phyloP scores from a whole-genome alignment of 257 asterid species.

The Ilex asprella region DNA sequence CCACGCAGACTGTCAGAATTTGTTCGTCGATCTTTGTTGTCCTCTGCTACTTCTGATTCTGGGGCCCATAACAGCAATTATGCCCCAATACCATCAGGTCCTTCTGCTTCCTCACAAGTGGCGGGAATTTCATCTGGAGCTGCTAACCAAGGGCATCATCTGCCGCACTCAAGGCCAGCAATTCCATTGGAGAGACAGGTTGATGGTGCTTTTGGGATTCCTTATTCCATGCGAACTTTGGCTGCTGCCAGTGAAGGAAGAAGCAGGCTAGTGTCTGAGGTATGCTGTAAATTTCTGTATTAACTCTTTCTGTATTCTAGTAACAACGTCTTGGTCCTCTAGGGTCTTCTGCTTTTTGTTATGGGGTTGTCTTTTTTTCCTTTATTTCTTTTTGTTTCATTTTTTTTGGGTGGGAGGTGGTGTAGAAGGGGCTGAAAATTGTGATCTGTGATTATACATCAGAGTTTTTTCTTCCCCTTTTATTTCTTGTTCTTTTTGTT shows the following conservation, averaged over 20 bases:
- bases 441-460: too few species aligned
- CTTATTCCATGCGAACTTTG: slow-evolving; percentile 49
- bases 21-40: slow-evolving; percentile 57
- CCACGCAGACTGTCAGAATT: slow-evolving; percentile 64
- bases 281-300: slow-evolving; percentile 13
- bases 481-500: too few species aligned
- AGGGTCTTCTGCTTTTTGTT: too few species aligned
- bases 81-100: slow-evolving; percentile 28
- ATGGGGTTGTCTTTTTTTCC: too few species aligned
- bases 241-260: slow-evolving; percentile 74
- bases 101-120: slow-evolving; percentile 41
- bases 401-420: too few species aligned
- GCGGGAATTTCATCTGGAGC: slow-evolving; percentile 40
- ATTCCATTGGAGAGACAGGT: slow-evolving; percentile 63
- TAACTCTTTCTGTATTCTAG: too few species aligned
- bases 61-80: slow-evolving; percentile 42
- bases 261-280: slow-evolving; percentile 78
- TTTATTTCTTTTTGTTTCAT: too few species aligned
- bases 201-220: slow-evolving; percentile 53
- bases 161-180: slow-evolving; percentile 52
- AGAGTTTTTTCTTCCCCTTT: too few species aligned
- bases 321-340: too few species aligned
- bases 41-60: slow-evolving; percentile 43
- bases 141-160: slow-evolving; percentile 40
- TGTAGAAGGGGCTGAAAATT: too few species aligned